Evolutionary conservation across 768 basidiomycete species (phyloP), one percentile per base, ranked within the genome.

Genomic region (Rickenella mellea): DNA sequence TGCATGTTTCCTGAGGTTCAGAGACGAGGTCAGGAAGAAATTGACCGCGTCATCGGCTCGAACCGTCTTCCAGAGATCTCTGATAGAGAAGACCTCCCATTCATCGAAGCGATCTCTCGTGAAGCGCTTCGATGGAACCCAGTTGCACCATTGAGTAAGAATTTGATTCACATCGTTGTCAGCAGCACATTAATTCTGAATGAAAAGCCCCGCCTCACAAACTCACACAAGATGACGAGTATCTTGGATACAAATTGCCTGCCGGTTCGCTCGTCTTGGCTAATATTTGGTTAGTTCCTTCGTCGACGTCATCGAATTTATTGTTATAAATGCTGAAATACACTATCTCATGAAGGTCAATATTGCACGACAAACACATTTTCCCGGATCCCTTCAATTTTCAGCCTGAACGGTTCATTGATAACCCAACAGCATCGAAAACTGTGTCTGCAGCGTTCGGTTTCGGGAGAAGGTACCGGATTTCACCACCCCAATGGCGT

Each of bases 321-420:
- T n/a, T n/a, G n/a, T n/a, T n/a, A n/a, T n/a, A n/a, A n/a, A n/a
- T n/a, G n/a, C n/a, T 12, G 2, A n/a, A n/a, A n/a, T n/a, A n/a
- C n/a, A n/a, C n/a, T n/a, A n/a, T n/a, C n/a, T n/a, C 42, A 37
- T 11, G 31, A 31, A 59, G 58, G 58, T 48, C 47, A 19, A 45
- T 61, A 12, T 48, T 61, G 12, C 64, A 66, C 25, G 64, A 69
- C 45, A 57, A 58, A 19, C 47, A 52, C 20, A 55, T 53, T 24
- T 69, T 66, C 40, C 45, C 46, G 6, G 60, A 57, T 24, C 61
- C 66, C 1, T 50, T 54, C 48, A 52, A 47, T 12, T 69, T 65
- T 55, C 40, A 56, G 27, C 67, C 67, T n/a, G 62, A 62, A 31
- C 57, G 68, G 36, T 69, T 66, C 56, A 31, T 68, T 32, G 54